Evolutionary conservation across 345 rosid species (phyloP).

Genomic region (Mallotus nudiflorus): DNA sequence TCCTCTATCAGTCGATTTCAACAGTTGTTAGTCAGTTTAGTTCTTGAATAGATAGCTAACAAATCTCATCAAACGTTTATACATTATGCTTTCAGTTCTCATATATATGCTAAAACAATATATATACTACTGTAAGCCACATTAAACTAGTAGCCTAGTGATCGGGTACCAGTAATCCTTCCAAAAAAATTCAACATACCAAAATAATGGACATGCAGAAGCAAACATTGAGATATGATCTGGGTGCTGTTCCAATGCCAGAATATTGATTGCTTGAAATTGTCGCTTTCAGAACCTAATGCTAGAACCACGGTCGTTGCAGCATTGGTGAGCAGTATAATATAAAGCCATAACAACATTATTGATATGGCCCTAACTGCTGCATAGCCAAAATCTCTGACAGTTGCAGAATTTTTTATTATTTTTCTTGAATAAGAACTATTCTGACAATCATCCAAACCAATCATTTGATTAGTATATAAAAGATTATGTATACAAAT

Average conservation of each 20-base stretch:
- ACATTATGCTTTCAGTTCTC: too few relatives aligned
- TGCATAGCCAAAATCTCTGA: neutral
- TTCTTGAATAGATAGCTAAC: too few relatives aligned
- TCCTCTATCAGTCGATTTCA: too few relatives aligned
- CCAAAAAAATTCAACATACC: too few relatives aligned
- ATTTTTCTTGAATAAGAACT: neutral
- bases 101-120: too few relatives aligned
- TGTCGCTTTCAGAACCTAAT: neutral
- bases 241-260: neutral
- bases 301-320: neutral
- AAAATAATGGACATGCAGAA: too few relatives aligned
- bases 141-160: too few relatives aligned
- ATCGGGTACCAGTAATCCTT: too few relatives aligned
- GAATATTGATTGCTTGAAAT: neutral
- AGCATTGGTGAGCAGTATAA: neutral
- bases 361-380: neutral
- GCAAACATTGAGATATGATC: too few relatives aligned
- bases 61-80: too few relatives aligned
- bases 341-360: neutral
- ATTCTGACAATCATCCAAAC: neutral
- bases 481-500: neutral
- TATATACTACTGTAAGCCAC: too few relatives aligned
- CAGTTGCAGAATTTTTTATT: slow-evolving; percentile 4
- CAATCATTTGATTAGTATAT: slow-evolving; percentile 13
- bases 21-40: too few relatives aligned